A percentile compares a stretch with the other conserved stretches of the same genome.
Conservation (phyloP, 257 asterid genomes). For the Coffea eugenioides region DNA sequence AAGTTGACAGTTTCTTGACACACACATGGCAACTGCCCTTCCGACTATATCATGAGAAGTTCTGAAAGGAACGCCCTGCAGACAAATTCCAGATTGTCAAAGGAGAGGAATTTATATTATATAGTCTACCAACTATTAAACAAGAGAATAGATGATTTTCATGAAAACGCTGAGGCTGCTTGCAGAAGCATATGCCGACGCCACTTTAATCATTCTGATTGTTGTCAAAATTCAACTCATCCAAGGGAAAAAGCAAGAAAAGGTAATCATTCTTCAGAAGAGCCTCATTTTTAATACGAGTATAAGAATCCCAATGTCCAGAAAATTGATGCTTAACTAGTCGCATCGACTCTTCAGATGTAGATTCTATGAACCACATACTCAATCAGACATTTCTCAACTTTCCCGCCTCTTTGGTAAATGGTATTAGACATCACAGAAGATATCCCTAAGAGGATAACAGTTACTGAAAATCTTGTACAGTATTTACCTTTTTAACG, state of each 20-base stretch:
- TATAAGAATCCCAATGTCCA: neutral
- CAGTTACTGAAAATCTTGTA: neutral
- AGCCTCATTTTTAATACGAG: neutral
- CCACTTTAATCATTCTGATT: neutral
- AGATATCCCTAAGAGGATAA: neutral
- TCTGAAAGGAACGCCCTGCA: conserved; percentile 89
- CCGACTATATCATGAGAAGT: conserved; percentile 95
- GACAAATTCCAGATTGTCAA: conserved; percentile 2
- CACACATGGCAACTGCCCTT: conserved; percentile 78
- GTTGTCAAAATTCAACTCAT: neutral
- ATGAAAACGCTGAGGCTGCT: neutral
- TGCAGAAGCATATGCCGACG: neutral
- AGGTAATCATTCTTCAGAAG: neutral
- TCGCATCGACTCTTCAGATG: neutral
- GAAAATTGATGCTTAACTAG: neutral
- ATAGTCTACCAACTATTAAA: neutral
- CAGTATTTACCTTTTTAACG: conserved; percentile 71
- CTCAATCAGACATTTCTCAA: neutral
- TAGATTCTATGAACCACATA: neutral
- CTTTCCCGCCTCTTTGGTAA: neutral
- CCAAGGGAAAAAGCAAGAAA: neutral
- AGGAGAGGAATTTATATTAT: neutral
- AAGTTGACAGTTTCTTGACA: conserved; percentile 60
- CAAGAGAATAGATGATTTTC: neutral
- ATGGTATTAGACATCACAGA: neutral